These are phyloP conservation scores for Pezizomycotina sp. DNA, from an alignment of 2,329 filamentous ascomycete genomes.

Conservation along the genomic window DNA sequence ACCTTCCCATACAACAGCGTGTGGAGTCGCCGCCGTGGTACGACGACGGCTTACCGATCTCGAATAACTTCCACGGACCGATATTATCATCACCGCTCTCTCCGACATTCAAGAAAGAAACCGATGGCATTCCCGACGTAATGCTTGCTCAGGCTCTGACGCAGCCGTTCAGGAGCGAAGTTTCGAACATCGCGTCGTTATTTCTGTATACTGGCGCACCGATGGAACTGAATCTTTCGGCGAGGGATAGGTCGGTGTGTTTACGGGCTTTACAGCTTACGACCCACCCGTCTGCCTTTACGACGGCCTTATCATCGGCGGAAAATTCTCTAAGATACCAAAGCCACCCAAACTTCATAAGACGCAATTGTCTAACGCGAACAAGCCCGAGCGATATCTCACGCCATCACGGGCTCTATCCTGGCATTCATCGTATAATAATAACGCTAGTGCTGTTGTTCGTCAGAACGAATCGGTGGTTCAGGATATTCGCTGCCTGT, in stretches of 20 bases:
- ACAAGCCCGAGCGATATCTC: conserved; percentile 52
- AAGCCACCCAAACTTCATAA: conserved; percentile 68
- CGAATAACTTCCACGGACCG: no score
- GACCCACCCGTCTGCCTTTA: conserved; percentile 59
- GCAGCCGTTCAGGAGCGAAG: conserved; percentile 63
- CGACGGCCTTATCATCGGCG: conserved; percentile 42
- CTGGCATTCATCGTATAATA: no score
- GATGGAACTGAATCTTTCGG: conserved; percentile 58
- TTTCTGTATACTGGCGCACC: conserved; percentile 53
- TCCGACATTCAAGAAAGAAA: no score
- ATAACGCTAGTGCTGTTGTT: no score
- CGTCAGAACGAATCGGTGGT: no score
- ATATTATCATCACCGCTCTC: no score
- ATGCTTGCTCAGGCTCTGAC: no score
- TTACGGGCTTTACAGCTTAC: conserved; percentile 54
- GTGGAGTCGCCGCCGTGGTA: no score
- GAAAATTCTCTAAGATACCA: conserved; percentile 56
- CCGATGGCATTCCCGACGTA: background rate
- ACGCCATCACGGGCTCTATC: no score
- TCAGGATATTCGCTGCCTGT: no score
- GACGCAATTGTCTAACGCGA: conserved; percentile 68
- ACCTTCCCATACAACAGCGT: conserved; percentile 37
- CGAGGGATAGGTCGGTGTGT: conserved; percentile 44
- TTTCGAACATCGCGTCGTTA: conserved; percentile 54
- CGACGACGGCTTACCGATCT: no score